A percentile compares a stretch with the other conserved stretches of the same genome.
phyloP scores from a whole-genome alignment of 257 asterid genomes.

The Parsonsia alboflavescens region DNA sequence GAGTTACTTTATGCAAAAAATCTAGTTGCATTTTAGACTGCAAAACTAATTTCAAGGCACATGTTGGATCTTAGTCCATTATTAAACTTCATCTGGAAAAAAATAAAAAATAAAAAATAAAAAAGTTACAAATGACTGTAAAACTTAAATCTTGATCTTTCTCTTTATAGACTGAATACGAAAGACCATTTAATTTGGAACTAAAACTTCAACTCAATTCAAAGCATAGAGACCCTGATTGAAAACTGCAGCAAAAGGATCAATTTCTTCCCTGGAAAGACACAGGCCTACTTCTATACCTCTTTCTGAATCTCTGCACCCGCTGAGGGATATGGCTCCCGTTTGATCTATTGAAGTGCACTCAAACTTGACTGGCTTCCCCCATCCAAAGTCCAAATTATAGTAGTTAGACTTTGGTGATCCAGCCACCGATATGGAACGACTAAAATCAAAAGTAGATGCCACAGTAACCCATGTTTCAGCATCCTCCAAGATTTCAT shows the following conservation, averaged over 20 bases:
- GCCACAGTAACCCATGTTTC: constrained; percentile 17
- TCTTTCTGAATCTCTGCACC: constrained; percentile 31
- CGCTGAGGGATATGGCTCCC: constrained; percentile 19
- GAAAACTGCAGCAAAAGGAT: constrained; percentile 26
- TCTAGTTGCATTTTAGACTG: no score
- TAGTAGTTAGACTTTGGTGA: constrained; percentile 36
- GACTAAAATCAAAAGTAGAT: neutral
- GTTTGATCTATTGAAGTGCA: constrained; percentile 23
- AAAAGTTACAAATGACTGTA: no score
- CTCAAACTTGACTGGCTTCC: constrained; percentile 37
- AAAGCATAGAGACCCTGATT: neutral
- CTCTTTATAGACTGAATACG: no score
- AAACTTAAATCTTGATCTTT: no score
- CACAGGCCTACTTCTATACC: constrained; percentile 35
- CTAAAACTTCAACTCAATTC: no score
- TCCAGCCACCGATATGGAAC: constrained; percentile 29
- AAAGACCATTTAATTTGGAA: no score
- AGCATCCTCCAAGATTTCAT: constrained; percentile 13
- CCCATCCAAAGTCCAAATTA: constrained; percentile 41
- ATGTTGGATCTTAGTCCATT: no score
- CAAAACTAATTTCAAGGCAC: no score
- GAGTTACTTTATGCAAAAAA: no score
- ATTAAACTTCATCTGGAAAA: no score
- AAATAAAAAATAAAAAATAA: no score
- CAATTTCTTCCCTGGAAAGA: constrained; percentile 17